Evolutionary conservation across 495 filamentous ascomycete species (phyloP).

Genomic region (Letharia columbiana): DNA sequence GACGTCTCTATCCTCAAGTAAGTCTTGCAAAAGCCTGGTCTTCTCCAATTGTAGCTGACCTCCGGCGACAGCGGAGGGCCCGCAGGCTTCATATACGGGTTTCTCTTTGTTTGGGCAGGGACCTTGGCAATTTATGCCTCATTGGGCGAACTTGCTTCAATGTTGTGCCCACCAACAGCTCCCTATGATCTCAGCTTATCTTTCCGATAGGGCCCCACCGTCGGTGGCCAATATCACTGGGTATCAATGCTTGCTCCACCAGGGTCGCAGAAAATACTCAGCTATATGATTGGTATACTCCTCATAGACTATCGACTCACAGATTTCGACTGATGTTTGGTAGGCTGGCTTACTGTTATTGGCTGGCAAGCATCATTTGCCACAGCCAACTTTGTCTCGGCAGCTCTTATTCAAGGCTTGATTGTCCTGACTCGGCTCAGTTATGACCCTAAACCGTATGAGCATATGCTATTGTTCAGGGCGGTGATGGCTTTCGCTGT

Average conservation of each 20-base stretch:
- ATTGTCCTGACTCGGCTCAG: conserved; percentile 36
- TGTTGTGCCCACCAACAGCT: conserved; percentile 21
- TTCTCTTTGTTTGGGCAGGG: conserved; percentile 41
- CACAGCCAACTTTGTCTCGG: conserved; percentile 34
- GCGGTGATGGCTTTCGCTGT: conserved; percentile 35
- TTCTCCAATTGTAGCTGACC: conserved; percentile 21
- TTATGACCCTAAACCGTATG: conserved; percentile 38
- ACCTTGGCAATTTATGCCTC: conserved; percentile 29
- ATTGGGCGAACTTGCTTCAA: conserved; percentile 37
- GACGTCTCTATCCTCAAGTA: conserved; percentile 4
- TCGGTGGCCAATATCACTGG: conserved; percentile 43
- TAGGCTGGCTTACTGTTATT: conserved; percentile 39
- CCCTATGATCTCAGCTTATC: background rate
- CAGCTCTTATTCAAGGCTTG: conserved; percentile 40
- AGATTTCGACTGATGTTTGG: conserved; percentile 2
- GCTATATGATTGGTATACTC: conserved; percentile 37
- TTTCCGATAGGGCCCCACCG: conserved; percentile 25
- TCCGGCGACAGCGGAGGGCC: conserved; percentile 39
- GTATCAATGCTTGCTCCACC: conserved; percentile 36
- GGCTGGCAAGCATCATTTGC: conserved; percentile 28
- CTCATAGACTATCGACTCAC: background rate
- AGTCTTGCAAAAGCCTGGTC: background rate
- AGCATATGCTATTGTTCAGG: conserved; percentile 43
- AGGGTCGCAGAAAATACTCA: conserved; percentile 33
- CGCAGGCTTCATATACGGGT: conserved; percentile 46